A percentile compares a stretch with the other conserved stretches of the same genome.
Conservation (phyloP, 371 early-diverging fungal species). For the Apophysomyces trapeziformis region DNA sequence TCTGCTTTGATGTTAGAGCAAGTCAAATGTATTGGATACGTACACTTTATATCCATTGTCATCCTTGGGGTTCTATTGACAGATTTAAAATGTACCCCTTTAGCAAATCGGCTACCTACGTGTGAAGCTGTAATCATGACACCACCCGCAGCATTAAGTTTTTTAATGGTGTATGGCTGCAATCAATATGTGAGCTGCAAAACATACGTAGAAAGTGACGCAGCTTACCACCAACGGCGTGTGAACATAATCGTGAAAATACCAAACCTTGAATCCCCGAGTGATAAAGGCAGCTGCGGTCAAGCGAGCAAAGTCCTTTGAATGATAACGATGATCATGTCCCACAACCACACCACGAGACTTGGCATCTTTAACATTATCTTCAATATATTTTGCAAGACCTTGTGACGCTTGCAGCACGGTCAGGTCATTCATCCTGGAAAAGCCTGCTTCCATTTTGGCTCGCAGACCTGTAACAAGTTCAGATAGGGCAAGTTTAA, state of each 20-base stretch:
- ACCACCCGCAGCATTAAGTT: constrained; percentile 82
- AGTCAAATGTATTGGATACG: constrained; percentile 7
- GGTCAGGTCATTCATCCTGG: constrained; percentile 93
- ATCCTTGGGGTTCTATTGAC: constrained; percentile 83
- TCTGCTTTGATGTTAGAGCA: constrained; percentile 14
- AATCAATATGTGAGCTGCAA: neutral
- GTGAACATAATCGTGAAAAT: constrained; percentile 75
- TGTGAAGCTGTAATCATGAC: constrained; percentile 99
- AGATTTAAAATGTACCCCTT: neutral
- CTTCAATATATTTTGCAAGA: constrained; percentile 62
- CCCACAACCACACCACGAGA: constrained; percentile 90
- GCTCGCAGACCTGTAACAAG: constrained; percentile 77
- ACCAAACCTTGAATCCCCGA: constrained; percentile 85
- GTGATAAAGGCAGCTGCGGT: constrained; percentile 86
- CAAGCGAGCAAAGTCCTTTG: constrained; percentile 80
- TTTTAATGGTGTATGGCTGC: constrained; percentile 82
- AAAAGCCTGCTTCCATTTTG: constrained; percentile 95
- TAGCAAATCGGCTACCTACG: constrained; percentile 28
- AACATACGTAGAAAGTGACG: neutral
- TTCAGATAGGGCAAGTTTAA: neutral
- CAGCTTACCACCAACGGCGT: constrained; percentile 83
- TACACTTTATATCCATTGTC: constrained; percentile 99
- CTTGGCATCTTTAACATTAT: constrained; percentile 56
- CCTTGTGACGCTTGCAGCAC: constrained; percentile 91
- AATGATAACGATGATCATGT: constrained; percentile 94